Evolutionary conservation across 257 asterid genomes (phyloP).

Genomic region (Rhazya stricta): DNA sequence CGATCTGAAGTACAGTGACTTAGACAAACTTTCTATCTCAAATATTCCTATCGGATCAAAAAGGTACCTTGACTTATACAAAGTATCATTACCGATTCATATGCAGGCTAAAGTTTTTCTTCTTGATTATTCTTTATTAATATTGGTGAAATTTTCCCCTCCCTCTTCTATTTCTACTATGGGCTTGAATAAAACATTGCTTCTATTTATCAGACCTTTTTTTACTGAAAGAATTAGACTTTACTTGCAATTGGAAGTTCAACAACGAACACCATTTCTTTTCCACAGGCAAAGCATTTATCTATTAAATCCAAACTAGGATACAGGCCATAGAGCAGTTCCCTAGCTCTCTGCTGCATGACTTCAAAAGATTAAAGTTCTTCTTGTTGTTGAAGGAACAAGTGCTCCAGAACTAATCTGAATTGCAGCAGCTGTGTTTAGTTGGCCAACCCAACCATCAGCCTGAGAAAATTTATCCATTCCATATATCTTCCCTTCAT

Average conservation of each 20-base stretch:
- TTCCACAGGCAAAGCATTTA: neutral
- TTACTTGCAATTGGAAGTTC: neutral
- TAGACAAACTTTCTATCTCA: constrained; percentile 92
- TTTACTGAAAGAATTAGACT: neutral
- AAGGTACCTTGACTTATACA: constrained; percentile 37
- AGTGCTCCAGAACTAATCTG: neutral
- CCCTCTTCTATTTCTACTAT: neutral
- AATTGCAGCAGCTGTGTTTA: too few species aligned
- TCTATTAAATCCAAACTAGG: neutral
- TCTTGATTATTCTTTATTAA: neutral
- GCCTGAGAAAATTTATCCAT: too few species aligned
- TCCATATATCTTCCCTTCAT: too few species aligned
- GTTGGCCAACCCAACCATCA: too few species aligned
- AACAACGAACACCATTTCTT: neutral
- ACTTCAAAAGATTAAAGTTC: neutral
- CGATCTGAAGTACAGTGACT: constrained; percentile 44
- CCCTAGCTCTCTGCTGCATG: neutral
- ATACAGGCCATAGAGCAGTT: neutral
- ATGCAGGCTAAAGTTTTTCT: neutral
- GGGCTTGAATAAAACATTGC: neutral
- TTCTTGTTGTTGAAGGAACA: neutral
- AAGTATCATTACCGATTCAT: neutral
- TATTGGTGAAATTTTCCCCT: neutral
- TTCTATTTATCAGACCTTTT: neutral
- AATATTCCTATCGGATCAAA: constrained; percentile 69